These are phyloP conservation scores for Nannochloropsis salina DNA, from an alignment of 108 stramenopile genomes.

Conservation along the genomic window DNA sequence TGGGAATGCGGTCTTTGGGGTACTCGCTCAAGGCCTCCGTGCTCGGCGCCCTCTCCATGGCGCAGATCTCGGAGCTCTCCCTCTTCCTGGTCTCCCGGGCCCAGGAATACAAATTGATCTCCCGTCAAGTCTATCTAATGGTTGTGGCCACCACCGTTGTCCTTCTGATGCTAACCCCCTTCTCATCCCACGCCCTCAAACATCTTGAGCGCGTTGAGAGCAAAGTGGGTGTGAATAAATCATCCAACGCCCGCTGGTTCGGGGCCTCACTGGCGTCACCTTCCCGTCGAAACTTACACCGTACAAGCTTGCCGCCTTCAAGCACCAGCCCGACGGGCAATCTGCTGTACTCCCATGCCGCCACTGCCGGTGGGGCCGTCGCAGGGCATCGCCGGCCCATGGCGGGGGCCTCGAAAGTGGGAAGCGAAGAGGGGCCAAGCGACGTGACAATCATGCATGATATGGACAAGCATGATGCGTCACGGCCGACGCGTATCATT, in stretches of 20 bases:
- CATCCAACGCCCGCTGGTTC: neutral
- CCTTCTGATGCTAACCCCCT: conserved; percentile 36
- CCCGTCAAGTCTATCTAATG: conserved; percentile 39
- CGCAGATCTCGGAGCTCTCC: conserved; percentile 44
- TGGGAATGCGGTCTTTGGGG: conserved; percentile 36
- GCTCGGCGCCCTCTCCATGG: conserved; percentile 38
- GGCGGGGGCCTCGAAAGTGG: too few species aligned
- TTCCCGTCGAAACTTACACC: too few species aligned
- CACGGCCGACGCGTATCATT: too few species aligned
- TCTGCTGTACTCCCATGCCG: too few species aligned
- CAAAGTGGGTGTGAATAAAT: neutral
- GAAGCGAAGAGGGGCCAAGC: too few species aligned
- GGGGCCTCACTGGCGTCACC: too few species aligned
- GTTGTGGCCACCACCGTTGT: conserved; percentile 38
- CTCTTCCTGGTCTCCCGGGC: conserved; percentile 46
- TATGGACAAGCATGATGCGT: too few species aligned
- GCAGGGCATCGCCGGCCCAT: too few species aligned
- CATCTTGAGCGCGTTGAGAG: neutral
- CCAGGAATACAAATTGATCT: conserved; percentile 30
- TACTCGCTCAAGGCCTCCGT: conserved; percentile 33
- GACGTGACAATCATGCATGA: too few species aligned
- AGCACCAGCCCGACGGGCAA: too few species aligned
- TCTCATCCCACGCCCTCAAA: conserved; percentile 20
- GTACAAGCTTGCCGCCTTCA: too few species aligned
- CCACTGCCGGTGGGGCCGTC: too few species aligned